Base-by-base conservation (phyloP, 2,329 filamentous ascomycete species). In the Immersiporthe knoxdaviesiana region DNA sequence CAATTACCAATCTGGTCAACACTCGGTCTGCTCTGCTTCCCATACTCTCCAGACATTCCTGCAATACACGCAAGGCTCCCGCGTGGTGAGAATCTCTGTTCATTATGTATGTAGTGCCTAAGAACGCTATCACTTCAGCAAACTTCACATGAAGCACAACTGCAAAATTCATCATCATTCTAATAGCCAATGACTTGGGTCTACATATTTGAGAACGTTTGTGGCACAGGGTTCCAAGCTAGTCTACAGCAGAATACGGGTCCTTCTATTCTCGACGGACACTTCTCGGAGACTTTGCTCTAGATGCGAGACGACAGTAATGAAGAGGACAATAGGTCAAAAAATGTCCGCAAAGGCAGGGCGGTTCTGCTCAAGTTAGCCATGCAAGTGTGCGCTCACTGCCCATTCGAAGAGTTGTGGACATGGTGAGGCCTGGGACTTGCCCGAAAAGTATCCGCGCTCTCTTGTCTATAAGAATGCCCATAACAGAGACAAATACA, bases 281-380 rank as follows among this genome's bases (percentile, higher is more conserved):
- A 39, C 59, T 44, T 62, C 35, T 62, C 59, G 59, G 59, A 62
- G 59, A 62, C 59, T 62, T 62, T 44, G 37, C 59, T 37, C 6
- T 56, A 21, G 8, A 8, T 47, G 44, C 18, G 52, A 12, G 52
- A 56, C 24, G 12, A 32, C 27, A 8, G 35, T 8, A 56, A 24
- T 30, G n/a, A 54, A 54, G 50, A 54, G 50, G 50, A 27, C 4
- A 24, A 27, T 27, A 3, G 1, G 30, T 54, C 11, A 54, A 24
- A 24, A 54, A 54, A 24, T n/a, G 14, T 27, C 50, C 27, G 24
- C 27, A 30, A 30, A 5, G 50, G 11, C 24, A 21, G 3, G 16
- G n/a, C n/a, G n/a, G n/a, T n/a, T 18, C 21, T n/a, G 18, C 4
- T 7, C 14, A 16, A 16, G n/a, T n/a, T n/a, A n/a, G n/a, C n/a